phyloP scores from a whole-genome alignment of 805 yeast genomes.

The Candida insectorum region DNA sequence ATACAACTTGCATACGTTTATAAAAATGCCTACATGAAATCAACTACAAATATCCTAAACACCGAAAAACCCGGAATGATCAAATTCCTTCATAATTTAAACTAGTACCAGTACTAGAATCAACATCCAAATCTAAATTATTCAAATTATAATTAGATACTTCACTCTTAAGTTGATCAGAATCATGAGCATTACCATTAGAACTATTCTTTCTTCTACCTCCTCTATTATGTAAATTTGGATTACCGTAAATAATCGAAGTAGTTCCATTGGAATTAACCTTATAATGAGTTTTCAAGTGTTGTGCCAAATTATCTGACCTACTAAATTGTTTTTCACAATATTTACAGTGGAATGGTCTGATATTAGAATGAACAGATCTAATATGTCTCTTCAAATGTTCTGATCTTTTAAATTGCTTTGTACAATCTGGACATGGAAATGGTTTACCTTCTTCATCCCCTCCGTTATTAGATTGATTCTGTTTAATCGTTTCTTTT shows the following conservation, averaged over 20 bases:
- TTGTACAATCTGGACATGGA: slow-evolving; percentile 41
- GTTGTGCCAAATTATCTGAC: slow-evolving; percentile 43
- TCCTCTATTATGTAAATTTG: slow-evolving; percentile 17
- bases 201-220: slow-evolving; percentile 36
- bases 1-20: too few species aligned
- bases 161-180: too few species aligned
- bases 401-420: slow-evolving; percentile 42
- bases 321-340: slow-evolving; percentile 43
- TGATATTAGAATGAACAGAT: slow-evolving; percentile 42
- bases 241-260: slow-evolving; percentile 22
- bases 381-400: slow-evolving; percentile 42
- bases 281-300: slow-evolving; percentile 40
- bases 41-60: too few species aligned
- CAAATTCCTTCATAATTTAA: too few species aligned
- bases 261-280: slow-evolving; percentile 31
- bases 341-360: slow-evolving; percentile 44
- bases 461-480: not conserved
- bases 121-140: too few species aligned
- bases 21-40: too few species aligned
- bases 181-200: not conserved
- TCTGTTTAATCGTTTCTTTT: not conserved
- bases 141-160: too few species aligned
- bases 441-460: slow-evolving; percentile 25
- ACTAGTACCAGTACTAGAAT: slow-evolving; percentile 2
- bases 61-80: too few species aligned